Evolutionary conservation across 2,329 filamentous ascomycete genomes (phyloP), one percentile per base, ranked within the genome.

Genomic region (Penicillium frequentans): DNA sequence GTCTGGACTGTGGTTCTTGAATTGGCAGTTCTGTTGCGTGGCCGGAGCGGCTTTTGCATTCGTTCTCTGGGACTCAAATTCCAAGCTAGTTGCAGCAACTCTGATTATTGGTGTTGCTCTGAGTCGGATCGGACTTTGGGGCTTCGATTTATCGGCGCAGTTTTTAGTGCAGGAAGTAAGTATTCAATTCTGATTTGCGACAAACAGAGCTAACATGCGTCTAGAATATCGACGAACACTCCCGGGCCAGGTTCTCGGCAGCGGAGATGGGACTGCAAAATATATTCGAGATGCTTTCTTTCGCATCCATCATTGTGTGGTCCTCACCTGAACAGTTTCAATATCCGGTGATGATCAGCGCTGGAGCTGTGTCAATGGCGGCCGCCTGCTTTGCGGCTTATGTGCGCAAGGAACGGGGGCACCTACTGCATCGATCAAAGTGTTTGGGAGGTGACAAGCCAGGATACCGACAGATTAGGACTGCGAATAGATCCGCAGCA

Each of bases 1-100:
- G n/a, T 80, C 83, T 0, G 90, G 89, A 0, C 78, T 91, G 3
- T 92, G 90, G 90, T 86, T 85, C 60, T 68, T 88, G 10, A 86
- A 82, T 54, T 90, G 86, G 83, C 88, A 91, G 67, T 76, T 88
- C n/a, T 55, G 77, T 3, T 86, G 81, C 62, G 73, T 87, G 5
- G 76, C 75, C 1, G 75, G 69, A 0, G 83, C 78, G 0, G 70
- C 80, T 3, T 63, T 68, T 2, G 69, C 77, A 19, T 84, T 83
- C 63, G 77, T 77, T 50, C 67, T 65, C 3, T 63, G 60, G 31
- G 63, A 65, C 9, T 62, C 59, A 14, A 60, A 19, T 5, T 78
- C 45, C 10, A 59, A 60, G 13, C 9, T 78, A 1, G 76, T 81
- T 0, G 82, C 82, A 0, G 71, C 73, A 0, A 77, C 79, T 1